Base-by-base conservation (phyloP, 1,284 basidiomycete species). In the Pseudozyma tsukubaensis region DNA sequence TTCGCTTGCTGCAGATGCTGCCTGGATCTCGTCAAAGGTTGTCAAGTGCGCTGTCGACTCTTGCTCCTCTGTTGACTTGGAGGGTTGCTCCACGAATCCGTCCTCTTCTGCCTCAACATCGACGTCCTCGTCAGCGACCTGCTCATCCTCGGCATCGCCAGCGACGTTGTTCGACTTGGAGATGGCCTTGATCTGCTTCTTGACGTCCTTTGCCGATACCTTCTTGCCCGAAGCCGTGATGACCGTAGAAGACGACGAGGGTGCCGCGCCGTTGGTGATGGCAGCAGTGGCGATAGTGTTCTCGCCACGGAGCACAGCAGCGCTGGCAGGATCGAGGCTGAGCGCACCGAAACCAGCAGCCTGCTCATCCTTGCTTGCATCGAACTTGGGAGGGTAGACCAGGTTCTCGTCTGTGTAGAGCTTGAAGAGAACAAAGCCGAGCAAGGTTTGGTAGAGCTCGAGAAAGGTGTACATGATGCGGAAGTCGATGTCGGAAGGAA, bases 381-480 rank as follows among this genome's bases (percentile, higher is more conserved):
- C 94, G 59, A 98, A 86, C 21, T 93, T 92, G 2, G 97, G 97
- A 21, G 97, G 97, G 84, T 99, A 99, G 39, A 95, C 90, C 43
- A 99, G 88, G 76, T 93, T 93, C 56, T 89, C 89, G 82, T 97
- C 94, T n/a, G 92, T 92, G 87, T 96, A 99, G 21, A 99, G 89
- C 86, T 97, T 97, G 90, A 94, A 99, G 82, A 97, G 91, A 13
- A 95, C 92, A 81, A 99, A 99, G 18, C 94, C 93, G 48, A 97
- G 90, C 13, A 98, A 87, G 1, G 96, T 99, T 86, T 99, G 95
- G 86, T 99, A 99, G 10, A 99, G 89, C 85, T 99, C 97, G 81
- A 99, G 87, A 88, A 99, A 99, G 12, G 97, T 99, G 77, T 97
- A 87, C 92, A 99, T 97, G 59, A 99, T 96, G 53, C 97, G 91